Conservation (phyloP, 1,139 yeast genomes). For the Debaryomyces singareniensis region DNA sequence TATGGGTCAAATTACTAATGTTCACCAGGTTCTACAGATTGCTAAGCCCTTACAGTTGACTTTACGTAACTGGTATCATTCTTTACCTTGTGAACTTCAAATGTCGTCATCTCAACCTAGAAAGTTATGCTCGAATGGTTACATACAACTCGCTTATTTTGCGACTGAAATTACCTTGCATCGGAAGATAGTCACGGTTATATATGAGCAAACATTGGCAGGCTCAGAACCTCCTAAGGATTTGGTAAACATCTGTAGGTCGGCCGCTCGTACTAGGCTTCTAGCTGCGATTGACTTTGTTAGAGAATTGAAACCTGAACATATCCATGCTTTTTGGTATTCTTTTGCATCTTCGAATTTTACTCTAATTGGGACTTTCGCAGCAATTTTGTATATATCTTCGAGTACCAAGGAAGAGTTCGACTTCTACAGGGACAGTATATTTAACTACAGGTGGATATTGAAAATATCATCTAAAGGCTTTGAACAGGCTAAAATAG, state of each 20-base stretch:
- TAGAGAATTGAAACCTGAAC: constrained; percentile 69
- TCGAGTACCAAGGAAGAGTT: constrained; percentile 57
- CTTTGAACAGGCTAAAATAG: constrained; percentile 68
- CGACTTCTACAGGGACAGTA: constrained; percentile 54
- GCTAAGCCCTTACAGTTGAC: constrained; percentile 85
- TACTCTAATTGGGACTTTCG: constrained; percentile 80
- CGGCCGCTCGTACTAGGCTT: constrained; percentile 77
- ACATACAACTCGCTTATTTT: constrained; percentile 76
- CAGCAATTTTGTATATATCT: constrained; percentile 66
- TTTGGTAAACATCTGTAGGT: constrained; percentile 60
- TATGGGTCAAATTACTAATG: constrained; percentile 46
- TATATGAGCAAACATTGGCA: constrained; percentile 35
- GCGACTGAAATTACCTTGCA: constrained; percentile 84
- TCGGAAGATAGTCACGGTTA: constrained; percentile 63
- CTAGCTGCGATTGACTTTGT: constrained; percentile 80
- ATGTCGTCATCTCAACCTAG: constrained; percentile 58
- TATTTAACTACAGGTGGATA: constrained; percentile 70
- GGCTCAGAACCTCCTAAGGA: constrained; percentile 50
- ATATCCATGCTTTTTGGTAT: constrained; percentile 85
- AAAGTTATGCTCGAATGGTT: constrained; percentile 63
- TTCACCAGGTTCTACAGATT: constrained; percentile 58
- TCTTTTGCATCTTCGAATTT: constrained; percentile 72
- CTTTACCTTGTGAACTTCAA: constrained; percentile 63
- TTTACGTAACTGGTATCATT: constrained; percentile 78
- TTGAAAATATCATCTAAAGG: constrained; percentile 67